Percentiles rank a stretch among this genome's conserved stretches.
phyloP scores from a whole-genome alignment of 176 grass and related monocot species.

The Carex littledalei region DNA sequence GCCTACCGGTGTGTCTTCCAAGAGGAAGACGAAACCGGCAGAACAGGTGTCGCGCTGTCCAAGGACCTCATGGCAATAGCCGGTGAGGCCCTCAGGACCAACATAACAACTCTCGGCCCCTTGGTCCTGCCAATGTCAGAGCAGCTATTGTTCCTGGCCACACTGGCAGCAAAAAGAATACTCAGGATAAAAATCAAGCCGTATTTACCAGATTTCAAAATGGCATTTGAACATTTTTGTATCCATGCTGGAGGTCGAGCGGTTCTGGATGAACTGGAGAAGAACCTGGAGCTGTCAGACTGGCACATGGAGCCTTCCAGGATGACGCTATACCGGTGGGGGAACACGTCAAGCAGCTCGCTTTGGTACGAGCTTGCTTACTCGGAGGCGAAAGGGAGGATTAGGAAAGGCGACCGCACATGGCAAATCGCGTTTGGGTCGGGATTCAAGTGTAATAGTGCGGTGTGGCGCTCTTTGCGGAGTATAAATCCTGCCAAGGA shows the following conservation, averaged over 20 bases:
- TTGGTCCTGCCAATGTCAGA: constrained; percentile 84
- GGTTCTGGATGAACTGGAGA: constrained; percentile 76
- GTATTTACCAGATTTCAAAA: constrained; percentile 92
- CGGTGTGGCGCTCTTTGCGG: constrained; percentile 59
- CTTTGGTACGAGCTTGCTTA: constrained; percentile 71
- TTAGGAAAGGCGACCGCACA: constrained; percentile 35
- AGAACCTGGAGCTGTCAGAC: constrained; percentile 46
- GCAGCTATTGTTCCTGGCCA: constrained; percentile 60
- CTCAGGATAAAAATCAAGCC: constrained; percentile 39
- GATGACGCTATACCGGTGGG: constrained; percentile 68
- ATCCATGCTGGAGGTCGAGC: constrained; percentile 84
- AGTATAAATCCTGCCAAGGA: constrained; percentile 41
- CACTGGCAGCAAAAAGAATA: constrained; percentile 35
- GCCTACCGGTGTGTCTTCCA: constrained; percentile 76
- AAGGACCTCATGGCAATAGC: constrained; percentile 93
- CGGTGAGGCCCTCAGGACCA: constrained; percentile 59
- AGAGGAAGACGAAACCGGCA: constrained; percentile 45
- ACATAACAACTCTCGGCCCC: constrained; percentile 82
- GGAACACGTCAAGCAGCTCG: constrained; percentile 70
- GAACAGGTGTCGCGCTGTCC: constrained; percentile 57
- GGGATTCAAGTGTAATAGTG: constrained; percentile 77
- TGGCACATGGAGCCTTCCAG: constrained; percentile 58
- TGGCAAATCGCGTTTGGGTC: constrained; percentile 57
- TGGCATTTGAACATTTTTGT: constrained; percentile 96
- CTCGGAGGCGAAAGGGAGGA: constrained; percentile 45